phyloP scores from a whole-genome alignment of 331 rosid species.

The Dryas integrifolia region DNA sequence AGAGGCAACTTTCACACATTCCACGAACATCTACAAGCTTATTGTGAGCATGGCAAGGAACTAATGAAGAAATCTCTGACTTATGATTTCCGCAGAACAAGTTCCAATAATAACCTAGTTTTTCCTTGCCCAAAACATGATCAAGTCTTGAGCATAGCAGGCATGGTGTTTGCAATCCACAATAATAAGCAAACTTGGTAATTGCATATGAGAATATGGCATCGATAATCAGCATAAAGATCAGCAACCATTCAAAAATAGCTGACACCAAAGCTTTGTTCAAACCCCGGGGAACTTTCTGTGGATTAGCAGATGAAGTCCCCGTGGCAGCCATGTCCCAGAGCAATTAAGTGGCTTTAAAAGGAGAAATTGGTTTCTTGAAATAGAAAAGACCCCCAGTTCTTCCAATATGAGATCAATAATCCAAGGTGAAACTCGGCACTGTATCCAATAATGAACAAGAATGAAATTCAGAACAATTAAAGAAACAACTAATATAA shows the following conservation, averaged over 20 bases:
- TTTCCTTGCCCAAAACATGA: slow-evolving; percentile 68
- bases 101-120: slow-evolving; percentile 54
- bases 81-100: slow-evolving; percentile 70
- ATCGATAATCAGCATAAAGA: slow-evolving; percentile 53
- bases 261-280: slow-evolving; percentile 54
- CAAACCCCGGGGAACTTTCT: slow-evolving; percentile 22
- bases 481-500: neutral
- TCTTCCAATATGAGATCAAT: slow-evolving; percentile 27
- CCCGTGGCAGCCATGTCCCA: slow-evolving; percentile 39
- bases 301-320: slow-evolving; percentile 37
- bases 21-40: slow-evolving; percentile 77
- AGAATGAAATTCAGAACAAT: neutral
- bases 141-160: slow-evolving; percentile 89
- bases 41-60: slow-evolving; percentile 59
- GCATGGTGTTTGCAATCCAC: slow-evolving; percentile 69
- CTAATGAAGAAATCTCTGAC: slow-evolving; percentile 65
- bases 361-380: slow-evolving; percentile 27
- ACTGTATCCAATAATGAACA: slow-evolving; percentile 14
- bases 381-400: slow-evolving; percentile 34
- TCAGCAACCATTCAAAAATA: slow-evolving; percentile 76
- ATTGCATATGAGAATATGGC: slow-evolving; percentile 64
- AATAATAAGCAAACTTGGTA: slow-evolving; percentile 61
- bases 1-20: slow-evolving; percentile 62
- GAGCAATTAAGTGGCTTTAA: slow-evolving; percentile 25
- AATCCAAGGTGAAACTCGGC: slow-evolving; percentile 27